Conservation (phyloP, 2,329 filamentous ascomycete genomes). For the Zasmidium citrigriseum region DNA sequence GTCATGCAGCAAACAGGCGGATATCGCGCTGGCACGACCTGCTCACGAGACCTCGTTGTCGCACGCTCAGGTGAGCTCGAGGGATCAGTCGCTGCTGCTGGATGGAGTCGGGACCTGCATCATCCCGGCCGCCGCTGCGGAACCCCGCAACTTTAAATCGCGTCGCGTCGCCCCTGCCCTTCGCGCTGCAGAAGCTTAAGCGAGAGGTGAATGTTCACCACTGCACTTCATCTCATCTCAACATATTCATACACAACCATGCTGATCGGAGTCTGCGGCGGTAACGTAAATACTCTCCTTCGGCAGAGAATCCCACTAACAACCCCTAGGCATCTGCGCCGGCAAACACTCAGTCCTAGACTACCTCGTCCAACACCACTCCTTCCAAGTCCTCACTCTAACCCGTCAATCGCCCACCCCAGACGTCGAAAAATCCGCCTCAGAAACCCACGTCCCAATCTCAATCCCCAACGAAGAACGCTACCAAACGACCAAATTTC, state of each 20-base stretch:
- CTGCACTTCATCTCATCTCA: neutral
- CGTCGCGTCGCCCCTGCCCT: neutral
- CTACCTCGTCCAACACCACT: slow-evolving; percentile 81
- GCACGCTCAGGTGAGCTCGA: neutral
- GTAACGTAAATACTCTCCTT: slow-evolving; percentile 44
- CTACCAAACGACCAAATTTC: slow-evolving; percentile 48
- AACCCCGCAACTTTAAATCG: neutral
- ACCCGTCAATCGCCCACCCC: slow-evolving; percentile 40
- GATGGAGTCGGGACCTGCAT: neutral
- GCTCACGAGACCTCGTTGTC: neutral
- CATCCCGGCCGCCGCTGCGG: too few relatives aligned
- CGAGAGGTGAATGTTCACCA: neutral
- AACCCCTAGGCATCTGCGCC: slow-evolving; percentile 76
- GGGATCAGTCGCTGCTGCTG: neutral
- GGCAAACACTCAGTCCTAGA: slow-evolving; percentile 89
- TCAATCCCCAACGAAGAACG: slow-evolving; percentile 9
- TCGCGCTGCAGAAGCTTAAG: neutral
- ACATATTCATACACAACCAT: neutral
- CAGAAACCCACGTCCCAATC: slow-evolving; percentile 38
- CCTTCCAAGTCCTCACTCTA: slow-evolving; percentile 74
- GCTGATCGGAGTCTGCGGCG: slow-evolving; percentile 70
- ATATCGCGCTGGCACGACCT: neutral
- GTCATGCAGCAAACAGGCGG: slow-evolving; percentile 1
- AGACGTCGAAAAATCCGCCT: slow-evolving; percentile 45
- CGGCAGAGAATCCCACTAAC: neutral